Evolutionary conservation across 2,329 filamentous ascomycete species (phyloP), one percentile per base, ranked within the genome.

Genomic region (Trichophyton simii): DNA sequence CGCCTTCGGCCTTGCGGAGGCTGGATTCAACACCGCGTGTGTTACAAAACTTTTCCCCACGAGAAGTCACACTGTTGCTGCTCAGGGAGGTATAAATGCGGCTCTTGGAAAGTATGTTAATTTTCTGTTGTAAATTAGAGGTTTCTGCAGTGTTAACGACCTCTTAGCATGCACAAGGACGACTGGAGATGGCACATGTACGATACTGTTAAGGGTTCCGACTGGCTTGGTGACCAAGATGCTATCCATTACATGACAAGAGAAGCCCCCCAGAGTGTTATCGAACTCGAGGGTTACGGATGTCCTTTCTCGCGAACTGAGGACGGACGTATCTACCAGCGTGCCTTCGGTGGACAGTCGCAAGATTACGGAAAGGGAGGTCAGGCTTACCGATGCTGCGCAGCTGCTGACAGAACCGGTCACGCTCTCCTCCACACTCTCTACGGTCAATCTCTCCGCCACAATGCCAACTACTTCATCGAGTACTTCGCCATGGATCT

Each of bases 381-480:
- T 62, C 94, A 99, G 80, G 94, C 94, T 67, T 97, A 97, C 83
- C 85, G 94, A 78, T 95, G 91, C 83, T 95, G 90, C 76, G 92
- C 91, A 76, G 94, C 91, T 64, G 94, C 92, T 68, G 94, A 99
- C 76, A 84, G 92, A 82, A 97, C 94, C 65, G 94, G 94, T 66
- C 94, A 99, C 78, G 94, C 94, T 71, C 88, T 99, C 68, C 85
- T 99, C 59, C 94, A 99, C 83, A 99, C 94, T 28, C 88, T 99
- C 67, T 99, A 97, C 78, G 94, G 94, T 71, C 92, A 96, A 80
- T 96, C 91, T 60, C 84, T 97, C 64, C 83, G 89, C 73, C 91
- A 97, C 83, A 96, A 96, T 83, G 96, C 92, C 73, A 96, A 96
- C 82, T 99, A 96, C 83, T 97, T 99, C 79, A 96, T 99, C 76